These are phyloP conservation scores for Microstegium vimineum DNA, from an alignment of 176 grass and related monocot species.

Conservation along the genomic window DNA sequence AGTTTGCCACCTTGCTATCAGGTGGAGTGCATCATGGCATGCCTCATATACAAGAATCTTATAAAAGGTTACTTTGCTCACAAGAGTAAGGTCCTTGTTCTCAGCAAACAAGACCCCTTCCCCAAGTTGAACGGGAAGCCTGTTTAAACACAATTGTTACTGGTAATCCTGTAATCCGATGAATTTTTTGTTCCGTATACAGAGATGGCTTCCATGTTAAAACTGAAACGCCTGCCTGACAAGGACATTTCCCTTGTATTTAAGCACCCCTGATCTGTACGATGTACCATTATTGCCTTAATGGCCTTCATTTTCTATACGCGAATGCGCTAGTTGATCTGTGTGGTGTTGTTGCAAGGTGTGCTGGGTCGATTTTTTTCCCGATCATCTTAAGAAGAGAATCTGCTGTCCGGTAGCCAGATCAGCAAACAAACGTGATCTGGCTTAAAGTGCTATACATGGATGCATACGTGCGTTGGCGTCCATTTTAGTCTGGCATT, in stretches of 20 bases:
- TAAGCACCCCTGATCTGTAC: background rate
- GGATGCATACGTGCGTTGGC: background rate
- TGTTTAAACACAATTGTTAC: slow-evolving; percentile 23
- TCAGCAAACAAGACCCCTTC: slow-evolving; percentile 94
- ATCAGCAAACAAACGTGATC: background rate
- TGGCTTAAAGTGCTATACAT: background rate
- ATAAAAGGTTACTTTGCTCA: slow-evolving; percentile 91
- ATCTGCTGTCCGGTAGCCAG: background rate
- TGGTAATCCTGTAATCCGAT: background rate
- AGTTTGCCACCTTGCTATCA: slow-evolving; percentile 12
- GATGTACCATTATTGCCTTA: background rate
- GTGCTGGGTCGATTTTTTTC: no score
- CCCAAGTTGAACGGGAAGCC: slow-evolving; percentile 89
- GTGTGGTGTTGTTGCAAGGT: background rate
- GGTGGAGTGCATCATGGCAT: slow-evolving; percentile 87
- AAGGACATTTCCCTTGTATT: slow-evolving; percentile 20
- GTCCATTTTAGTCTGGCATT: background rate
- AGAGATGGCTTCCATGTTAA: background rate
- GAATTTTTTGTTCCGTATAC: background rate
- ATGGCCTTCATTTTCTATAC: background rate
- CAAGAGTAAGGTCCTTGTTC: slow-evolving; percentile 93
- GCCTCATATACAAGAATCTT: slow-evolving; percentile 91
- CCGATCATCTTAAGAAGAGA: no score
- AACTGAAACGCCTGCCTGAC: background rate
- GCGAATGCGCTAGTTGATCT: background rate